Base-by-base conservation (phyloP, 768 basidiomycete species). In the Amanita muscaria region DNA sequence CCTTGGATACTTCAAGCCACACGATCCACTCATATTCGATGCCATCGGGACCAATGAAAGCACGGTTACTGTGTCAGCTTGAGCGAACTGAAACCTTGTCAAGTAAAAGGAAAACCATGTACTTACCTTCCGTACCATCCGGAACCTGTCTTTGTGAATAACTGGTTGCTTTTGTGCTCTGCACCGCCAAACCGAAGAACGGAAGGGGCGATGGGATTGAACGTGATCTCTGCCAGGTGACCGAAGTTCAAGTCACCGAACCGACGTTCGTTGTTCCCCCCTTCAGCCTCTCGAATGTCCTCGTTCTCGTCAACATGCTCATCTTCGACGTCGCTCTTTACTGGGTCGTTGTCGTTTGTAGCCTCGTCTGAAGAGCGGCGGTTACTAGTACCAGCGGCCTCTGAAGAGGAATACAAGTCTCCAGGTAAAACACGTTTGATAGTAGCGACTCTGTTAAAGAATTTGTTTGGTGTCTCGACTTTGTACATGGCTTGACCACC, bases 11-110 rank as follows among this genome's bases (percentile, higher is more conserved):
- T 3, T 51, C 53, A 3, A 40, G 30, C 0, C 41, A 44, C 48
- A 65, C 51, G 10, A 55, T 52, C 66, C 65, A 68, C 14, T 58
- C 56, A 22, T 66, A 68, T n/a, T 56, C 48, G 14, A 40, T 46
- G 5, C 61, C 61, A 41, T 67, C 63, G 4, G 54, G 61, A 0
- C 61, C 66, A 1, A 41, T 58, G 35, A 68, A 68, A 7, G 57
- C 53, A n/a, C 62, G 62, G 6, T 56, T 56, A 24, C 64, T 65
- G 11, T 24, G 12, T 1, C 19, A 8, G 12, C 15, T 16, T 14
- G 9, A 27, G 19, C 1, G 22, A 31, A 18, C 12, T 16, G 4
- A 12, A 3, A 10, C 32, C 18, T 14, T 4, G 14, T 41, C 24
- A 14, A 0, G n/a, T 15, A 30, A 35, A 10, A 15, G n/a, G n/a